A percentile compares a stretch with the other conserved stretches of the same genome.
Conservation (phyloP, 345 rosid genomes). For the Barbarea vulgaris region DNA sequence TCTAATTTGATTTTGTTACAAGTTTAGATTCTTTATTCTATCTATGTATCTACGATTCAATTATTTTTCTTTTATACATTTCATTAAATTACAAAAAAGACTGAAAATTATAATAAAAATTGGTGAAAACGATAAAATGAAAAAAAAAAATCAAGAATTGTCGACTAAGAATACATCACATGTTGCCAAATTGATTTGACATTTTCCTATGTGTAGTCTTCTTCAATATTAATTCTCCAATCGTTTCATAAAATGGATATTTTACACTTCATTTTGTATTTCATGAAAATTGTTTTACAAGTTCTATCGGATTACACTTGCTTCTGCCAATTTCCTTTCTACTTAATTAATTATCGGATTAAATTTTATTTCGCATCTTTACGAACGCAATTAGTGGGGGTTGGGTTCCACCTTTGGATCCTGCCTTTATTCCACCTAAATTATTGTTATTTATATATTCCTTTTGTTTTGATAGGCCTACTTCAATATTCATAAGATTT, state of each 20-base stretch:
- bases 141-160: not conserved
- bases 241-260: not conserved
- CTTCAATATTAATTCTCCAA: not conserved
- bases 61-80: not conserved
- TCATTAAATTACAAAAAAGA: not conserved
- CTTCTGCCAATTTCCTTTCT: not conserved
- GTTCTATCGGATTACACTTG: not conserved
- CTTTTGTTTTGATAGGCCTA: not conserved
- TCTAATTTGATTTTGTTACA: too few relatives aligned
- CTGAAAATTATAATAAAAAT: not conserved
- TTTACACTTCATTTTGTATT: not conserved
- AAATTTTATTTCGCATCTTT: constrained; percentile 8
- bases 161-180: not conserved
- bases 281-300: not conserved
- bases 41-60: not conserved
- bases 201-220: not conserved
- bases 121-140: not conserved
- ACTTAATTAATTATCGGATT: not conserved
- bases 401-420: constrained; percentile 16
- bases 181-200: not conserved
- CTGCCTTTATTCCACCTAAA: constrained; percentile 12
- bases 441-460: not conserved
- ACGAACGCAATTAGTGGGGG: constrained; percentile 30
- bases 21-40: not conserved
- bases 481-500: not conserved